Evolutionary conservation across 2,329 filamentous ascomycete species (phyloP), one percentile per base, ranked within the genome.

Genomic region (Pseudogymnoascus sp.): DNA sequence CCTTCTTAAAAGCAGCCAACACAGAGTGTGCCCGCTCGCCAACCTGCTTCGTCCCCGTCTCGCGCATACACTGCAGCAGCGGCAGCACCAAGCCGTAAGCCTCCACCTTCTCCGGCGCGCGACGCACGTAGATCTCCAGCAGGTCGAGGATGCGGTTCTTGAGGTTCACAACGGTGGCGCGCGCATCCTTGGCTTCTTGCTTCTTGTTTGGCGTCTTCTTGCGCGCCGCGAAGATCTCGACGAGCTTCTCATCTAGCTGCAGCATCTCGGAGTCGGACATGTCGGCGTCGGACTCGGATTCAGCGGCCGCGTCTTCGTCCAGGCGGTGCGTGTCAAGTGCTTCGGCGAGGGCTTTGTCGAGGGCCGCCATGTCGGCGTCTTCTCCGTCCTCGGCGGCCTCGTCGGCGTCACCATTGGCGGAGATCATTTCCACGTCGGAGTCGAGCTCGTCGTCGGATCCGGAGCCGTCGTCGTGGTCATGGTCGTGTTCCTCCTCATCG

Each of bases 191-290:
- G 69, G 89, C 88, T 71, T 94, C 87, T 74, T 92, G 89, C 77
- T 92, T 94, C 71, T 88, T 87, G 72, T 82, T 87, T 1, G 67
- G 67, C 13, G 78, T 78, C 73, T 90, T 87, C 66, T 83, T 84
- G 58, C 87, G 86, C 67, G 92, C 87, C 67, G 87, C 86, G 80
- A 97, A 95, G 65, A 97, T 90, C 65, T 90, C 89, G 59, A 87
- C 85, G 3, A 99, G 84, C 71, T 93, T 88, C 9, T 83, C 83
- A 69, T 97, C 93, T 13, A 97, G 79, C 3, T 87, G 87, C 76
- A 96, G 87, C 94, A 97, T 97, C 72, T 96, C 88, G 15, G 93
- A 92, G 75, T 97, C 93, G 64, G 91, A 88, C 92, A 99, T 96
- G 74, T 96, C 90, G 2, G 83, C 86, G 64, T 88, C 88, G 8